Evolutionary conservation across 345 rosid species (phyloP), one percentile per base, ranked within the genome.

Genomic region (Salix arbutifolia): DNA sequence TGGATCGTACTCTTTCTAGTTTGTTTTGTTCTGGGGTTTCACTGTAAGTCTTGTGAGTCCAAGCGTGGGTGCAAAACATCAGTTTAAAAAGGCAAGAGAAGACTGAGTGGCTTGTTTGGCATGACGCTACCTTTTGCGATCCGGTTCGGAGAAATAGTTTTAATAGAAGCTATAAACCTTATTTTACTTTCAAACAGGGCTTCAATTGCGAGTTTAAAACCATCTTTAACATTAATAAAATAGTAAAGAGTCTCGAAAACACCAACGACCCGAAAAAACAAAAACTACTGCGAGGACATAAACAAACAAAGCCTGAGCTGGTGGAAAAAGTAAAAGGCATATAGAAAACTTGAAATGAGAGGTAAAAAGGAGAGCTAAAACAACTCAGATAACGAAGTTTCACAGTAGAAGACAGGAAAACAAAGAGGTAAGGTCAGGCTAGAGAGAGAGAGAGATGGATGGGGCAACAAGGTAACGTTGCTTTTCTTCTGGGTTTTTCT

Each of bases 341-440:
- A 56, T 4, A 10, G 71, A 71, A 65, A 65, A 65, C 53, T 44
- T 25, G 58, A 82, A 62, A 70, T 78, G 78, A 71, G 66, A 78
- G 64, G 85, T 64, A 42, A 66, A 48, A 44, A 71, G 78, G 74
- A 37, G 42, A 7, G 30, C 58, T 28, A 68, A 74, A 68, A 70
- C 38, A 73, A 72, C 79, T n/a, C 81, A 64, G 77, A 83, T 48
- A 74, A 84, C 83, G 82, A 84, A 79, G 83, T 78, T n/a, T 73
- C 68, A 83, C 79, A 69, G 87, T 40, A 78, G 33, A 42, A 79
- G 85, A 85, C 87, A 84, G 65, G 67, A 71, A 56, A 83, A 84
- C 89, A 84, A 70, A 69, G 76, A 67, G 74, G 86, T 75, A 69
- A 76, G 90, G 88, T 16, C 28, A 13, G 31, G 23, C 31, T 19